Evolutionary conservation across 2,329 filamentous ascomycete genomes (phyloP).

Genomic region (Orbilia blumenaviensis): DNA sequence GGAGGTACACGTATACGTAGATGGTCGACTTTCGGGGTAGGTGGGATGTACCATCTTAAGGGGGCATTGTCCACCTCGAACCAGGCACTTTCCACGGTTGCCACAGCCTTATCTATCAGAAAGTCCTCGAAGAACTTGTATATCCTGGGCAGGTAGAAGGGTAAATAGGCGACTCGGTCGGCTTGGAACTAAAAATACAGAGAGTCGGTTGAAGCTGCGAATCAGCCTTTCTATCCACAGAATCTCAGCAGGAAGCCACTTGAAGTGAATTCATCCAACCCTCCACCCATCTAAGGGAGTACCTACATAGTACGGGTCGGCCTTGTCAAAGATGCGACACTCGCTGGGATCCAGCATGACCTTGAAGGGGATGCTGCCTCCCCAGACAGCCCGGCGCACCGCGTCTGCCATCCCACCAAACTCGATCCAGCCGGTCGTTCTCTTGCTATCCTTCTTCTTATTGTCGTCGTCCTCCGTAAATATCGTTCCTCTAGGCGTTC

Average conservation of each 20-base stretch:
- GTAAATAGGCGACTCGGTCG: conserved; percentile 74
- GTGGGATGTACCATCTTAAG: conserved; percentile 68
- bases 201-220: conserved; percentile 29
- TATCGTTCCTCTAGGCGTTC: no score
- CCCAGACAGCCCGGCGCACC: conserved; percentile 56
- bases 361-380: conserved; percentile 57
- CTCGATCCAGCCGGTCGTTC: neutral
- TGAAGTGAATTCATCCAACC: neutral
- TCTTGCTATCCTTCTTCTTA: neutral
- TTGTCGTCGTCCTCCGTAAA: no score
- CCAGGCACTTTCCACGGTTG: conserved; percentile 58
- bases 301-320: conserved; percentile 57
- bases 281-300: neutral
- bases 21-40: neutral
- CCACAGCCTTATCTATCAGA: conserved; percentile 68
- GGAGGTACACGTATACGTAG: no score
- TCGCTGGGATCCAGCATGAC: conserved; percentile 57
- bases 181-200: conserved; percentile 67
- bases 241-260: conserved; percentile 31
- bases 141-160: conserved; percentile 71
- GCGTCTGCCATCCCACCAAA: conserved; percentile 26
- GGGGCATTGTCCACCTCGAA: conserved; percentile 74
- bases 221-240: conserved; percentile 41
- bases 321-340: conserved; percentile 56
- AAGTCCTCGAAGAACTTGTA: conserved; percentile 70